phyloP scores from a whole-genome alignment of 805 yeast genomes.

The Yamadazyma nakazawae region DNA sequence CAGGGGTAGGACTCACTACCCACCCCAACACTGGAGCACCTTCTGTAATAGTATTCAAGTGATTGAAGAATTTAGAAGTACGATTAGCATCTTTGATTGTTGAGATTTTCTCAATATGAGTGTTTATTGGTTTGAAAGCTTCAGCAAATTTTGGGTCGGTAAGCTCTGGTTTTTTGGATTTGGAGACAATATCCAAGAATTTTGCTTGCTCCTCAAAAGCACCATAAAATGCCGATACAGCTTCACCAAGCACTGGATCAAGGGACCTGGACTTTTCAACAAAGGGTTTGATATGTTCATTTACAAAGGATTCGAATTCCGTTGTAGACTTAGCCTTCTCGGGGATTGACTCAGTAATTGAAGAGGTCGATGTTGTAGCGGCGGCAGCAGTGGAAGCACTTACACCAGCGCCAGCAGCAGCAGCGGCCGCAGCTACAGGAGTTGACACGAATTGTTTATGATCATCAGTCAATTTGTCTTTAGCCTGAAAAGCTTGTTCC shows the following conservation, averaged over 20 bases:
- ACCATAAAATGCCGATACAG: slow-evolving; percentile 44
- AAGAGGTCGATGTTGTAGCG: neutral
- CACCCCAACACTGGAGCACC: slow-evolving; percentile 90
- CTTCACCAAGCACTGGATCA: slow-evolving; percentile 56
- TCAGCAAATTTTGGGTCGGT: slow-evolving; percentile 52
- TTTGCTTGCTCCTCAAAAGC: slow-evolving; percentile 60
- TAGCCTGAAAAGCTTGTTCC: slow-evolving; percentile 43
- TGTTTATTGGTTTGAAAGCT: slow-evolving; percentile 67
- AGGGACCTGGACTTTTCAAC: slow-evolving; percentile 49
- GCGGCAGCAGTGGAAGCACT: neutral
- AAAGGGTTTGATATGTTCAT: slow-evolving; percentile 56
- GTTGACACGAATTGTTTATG: slow-evolving; percentile 16
- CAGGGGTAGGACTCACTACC: slow-evolving; percentile 77
- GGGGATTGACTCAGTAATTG: slow-evolving; percentile 1
- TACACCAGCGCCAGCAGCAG: slow-evolving; percentile 4
- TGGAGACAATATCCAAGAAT: slow-evolving; percentile 56
- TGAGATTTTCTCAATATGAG: slow-evolving; percentile 52
- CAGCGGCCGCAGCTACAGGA: slow-evolving; percentile 10
- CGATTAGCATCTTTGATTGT: slow-evolving; percentile 75
- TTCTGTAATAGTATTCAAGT: slow-evolving; percentile 80
- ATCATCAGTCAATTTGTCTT: neutral
- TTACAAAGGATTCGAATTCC: slow-evolving; percentile 55
- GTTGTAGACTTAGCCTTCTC: slow-evolving; percentile 42
- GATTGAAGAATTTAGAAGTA: slow-evolving; percentile 58
- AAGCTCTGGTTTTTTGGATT: slow-evolving; percentile 62